phyloP scores from a whole-genome alignment of 169 alveolate species.

The Plasmodium vinckei region DNA sequence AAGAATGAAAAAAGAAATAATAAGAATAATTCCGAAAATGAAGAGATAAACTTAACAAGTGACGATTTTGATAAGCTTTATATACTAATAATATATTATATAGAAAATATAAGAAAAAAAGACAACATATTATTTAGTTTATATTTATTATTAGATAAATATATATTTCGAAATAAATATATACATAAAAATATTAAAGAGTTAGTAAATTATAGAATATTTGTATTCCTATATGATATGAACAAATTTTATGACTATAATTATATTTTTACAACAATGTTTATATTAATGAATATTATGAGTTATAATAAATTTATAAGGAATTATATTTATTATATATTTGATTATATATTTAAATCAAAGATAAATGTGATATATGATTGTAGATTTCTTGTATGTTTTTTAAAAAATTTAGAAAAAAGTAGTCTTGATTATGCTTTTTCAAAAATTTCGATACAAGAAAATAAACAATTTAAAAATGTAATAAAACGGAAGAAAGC shows the following conservation, averaged over 20 bases:
- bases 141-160: conserved; percentile 40
- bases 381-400: conserved; percentile 1
- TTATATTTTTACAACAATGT: conserved; percentile 12
- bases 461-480: conserved; percentile 20
- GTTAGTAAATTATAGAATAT: conserved; percentile 48
- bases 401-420: conserved; percentile 67
- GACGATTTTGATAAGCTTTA: conserved; percentile 22
- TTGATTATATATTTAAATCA: conserved; percentile 52
- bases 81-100: conserved; percentile 20
- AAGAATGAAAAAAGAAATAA: neutral
- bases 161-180: conserved; percentile 37
- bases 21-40: neutral
- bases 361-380: conserved; percentile 30
- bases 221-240: conserved; percentile 16
- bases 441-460: conserved; percentile 44
- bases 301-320: conserved; percentile 51
- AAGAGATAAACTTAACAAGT: neutral
- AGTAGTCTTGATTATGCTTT: conserved; percentile 72
- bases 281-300: conserved; percentile 66
- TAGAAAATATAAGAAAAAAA: conserved; percentile 49
- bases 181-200: conserved; percentile 43
- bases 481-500: conserved; percentile 36
- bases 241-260: conserved; percentile 29
- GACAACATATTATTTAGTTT: conserved; percentile 33
- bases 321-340: conserved; percentile 52